These are phyloP conservation scores for Tetrapisispora pingtungensis DNA, from an alignment of 805 yeast genomes.

Conservation along the genomic window DNA sequence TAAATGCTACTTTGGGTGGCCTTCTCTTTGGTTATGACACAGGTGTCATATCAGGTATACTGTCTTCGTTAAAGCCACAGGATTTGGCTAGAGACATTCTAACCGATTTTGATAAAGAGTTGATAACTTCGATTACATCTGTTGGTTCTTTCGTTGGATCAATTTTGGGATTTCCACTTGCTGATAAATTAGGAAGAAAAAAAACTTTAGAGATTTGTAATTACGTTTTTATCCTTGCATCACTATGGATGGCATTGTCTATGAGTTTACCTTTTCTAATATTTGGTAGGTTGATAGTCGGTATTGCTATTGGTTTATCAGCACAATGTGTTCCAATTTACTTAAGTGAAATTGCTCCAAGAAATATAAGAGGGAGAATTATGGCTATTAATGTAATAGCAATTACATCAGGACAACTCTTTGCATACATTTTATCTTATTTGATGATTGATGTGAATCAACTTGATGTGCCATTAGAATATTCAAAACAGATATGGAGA, in stretches of 20 bases:
- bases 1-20: conserved; percentile 45
- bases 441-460: conserved; percentile 15
- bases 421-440: conserved; percentile 34
- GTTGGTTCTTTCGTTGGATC: conserved; percentile 48
- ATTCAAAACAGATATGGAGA: conserved; percentile 28
- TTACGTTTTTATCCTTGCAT: conserved; percentile 37
- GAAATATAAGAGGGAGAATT: conserved; percentile 31
- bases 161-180: conserved; percentile 38
- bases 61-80: conserved; percentile 36
- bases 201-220: conserved; percentile 34
- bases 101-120: conserved; percentile 31
- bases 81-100: conserved; percentile 29
- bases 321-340: conserved; percentile 57
- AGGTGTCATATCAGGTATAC: conserved; percentile 53
- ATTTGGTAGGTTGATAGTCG: conserved; percentile 53
- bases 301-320: conserved; percentile 65
- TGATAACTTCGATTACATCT: conserved; percentile 38
- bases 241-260: conserved; percentile 39
- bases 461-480: too few species aligned
- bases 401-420: conserved; percentile 42
- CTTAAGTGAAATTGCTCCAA: conserved; percentile 42
- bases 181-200: conserved; percentile 41
- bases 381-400: conserved; percentile 33
- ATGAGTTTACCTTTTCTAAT: conserved; percentile 33
- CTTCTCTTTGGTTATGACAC: conserved; percentile 57